Evolutionary conservation across 1,284 basidiomycete genomes (phyloP).

Genomic region (Ustilago trichophora): DNA sequence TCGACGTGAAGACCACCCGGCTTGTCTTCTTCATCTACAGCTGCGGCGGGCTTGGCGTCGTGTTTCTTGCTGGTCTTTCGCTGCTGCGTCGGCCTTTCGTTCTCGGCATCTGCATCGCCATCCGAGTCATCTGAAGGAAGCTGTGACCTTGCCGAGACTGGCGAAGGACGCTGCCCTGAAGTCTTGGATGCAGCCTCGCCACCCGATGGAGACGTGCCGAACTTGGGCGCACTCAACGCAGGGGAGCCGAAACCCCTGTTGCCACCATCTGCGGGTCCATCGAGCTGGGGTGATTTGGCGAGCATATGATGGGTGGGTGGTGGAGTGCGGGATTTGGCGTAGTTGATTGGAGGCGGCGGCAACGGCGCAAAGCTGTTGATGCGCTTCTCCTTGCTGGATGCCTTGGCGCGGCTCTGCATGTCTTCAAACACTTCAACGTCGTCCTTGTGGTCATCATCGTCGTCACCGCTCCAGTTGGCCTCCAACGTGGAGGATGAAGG

Average conservation of each 20-base stretch:
- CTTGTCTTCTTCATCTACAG: background rate
- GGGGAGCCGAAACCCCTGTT: background rate
- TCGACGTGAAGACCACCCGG: constrained; percentile 4
- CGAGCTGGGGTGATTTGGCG: constrained; percentile 29
- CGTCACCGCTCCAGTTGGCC: constrained; percentile 46
- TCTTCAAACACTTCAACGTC: constrained; percentile 30
- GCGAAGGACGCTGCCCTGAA: constrained; percentile 12
- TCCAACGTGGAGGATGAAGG: constrained; percentile 32
- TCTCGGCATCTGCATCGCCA: constrained; percentile 42
- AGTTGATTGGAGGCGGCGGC: constrained; percentile 38
- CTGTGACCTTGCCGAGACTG: constrained; percentile 14
- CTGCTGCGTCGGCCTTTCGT: constrained; percentile 10
- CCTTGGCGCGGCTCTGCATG: constrained; percentile 26
- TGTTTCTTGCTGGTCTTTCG: constrained; percentile 12
- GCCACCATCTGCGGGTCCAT: background rate
- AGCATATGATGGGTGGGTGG: constrained; percentile 28
- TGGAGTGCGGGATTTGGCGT: constrained; percentile 19
- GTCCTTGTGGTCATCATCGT: constrained; percentile 36
- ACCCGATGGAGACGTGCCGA: background rate
- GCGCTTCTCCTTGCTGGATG: constrained; percentile 31
- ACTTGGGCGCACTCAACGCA: constrained; percentile 2
- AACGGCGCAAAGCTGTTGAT: constrained; percentile 11
- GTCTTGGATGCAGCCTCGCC: background rate
- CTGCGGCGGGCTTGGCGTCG: background rate
- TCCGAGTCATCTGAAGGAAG: constrained; percentile 32